Conservation (phyloP, 805 yeast genomes). For the Clavispora fructus region DNA sequence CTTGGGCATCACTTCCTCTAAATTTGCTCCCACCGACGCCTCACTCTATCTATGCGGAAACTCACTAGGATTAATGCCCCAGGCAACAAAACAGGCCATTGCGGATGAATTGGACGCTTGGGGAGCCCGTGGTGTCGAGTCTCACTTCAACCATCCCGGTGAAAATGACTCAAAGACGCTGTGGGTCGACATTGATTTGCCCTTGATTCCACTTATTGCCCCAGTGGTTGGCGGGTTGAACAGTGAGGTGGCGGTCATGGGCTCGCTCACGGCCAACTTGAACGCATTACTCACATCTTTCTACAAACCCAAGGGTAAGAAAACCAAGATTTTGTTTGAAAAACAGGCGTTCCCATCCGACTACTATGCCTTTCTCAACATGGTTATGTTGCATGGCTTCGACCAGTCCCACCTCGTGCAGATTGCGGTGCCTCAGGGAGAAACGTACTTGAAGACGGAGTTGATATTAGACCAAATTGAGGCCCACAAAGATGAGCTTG, state of each 20-base stretch:
- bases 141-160: conserved; percentile 71
- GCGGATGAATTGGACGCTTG: conserved; percentile 73
- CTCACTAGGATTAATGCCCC: conserved; percentile 90
- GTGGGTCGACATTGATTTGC: conserved; percentile 85
- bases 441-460: conserved; percentile 53
- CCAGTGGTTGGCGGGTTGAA: conserved; percentile 70
- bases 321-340: conserved; percentile 75
- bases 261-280: conserved; percentile 76
- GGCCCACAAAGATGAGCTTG: conserved; percentile 54
- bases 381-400: conserved; percentile 55
- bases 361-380: conserved; percentile 75
- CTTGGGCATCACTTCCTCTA: conserved; percentile 39
- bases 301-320: conserved; percentile 57
- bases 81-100: conserved; percentile 50
- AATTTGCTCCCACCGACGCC: conserved; percentile 12
- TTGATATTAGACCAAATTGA: conserved; percentile 56
- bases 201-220: conserved; percentile 63
- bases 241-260: conserved; percentile 84
- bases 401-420: conserved; percentile 55
- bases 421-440: conserved; percentile 54
- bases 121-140: conserved; percentile 74
- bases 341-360: conserved; percentile 90
- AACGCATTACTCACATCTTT: conserved; percentile 71
- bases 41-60: conserved; percentile 81
- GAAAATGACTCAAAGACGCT: conserved; percentile 43